Conservation (phyloP, 306 rosid species). For the Crotalaria pallida region DNA sequence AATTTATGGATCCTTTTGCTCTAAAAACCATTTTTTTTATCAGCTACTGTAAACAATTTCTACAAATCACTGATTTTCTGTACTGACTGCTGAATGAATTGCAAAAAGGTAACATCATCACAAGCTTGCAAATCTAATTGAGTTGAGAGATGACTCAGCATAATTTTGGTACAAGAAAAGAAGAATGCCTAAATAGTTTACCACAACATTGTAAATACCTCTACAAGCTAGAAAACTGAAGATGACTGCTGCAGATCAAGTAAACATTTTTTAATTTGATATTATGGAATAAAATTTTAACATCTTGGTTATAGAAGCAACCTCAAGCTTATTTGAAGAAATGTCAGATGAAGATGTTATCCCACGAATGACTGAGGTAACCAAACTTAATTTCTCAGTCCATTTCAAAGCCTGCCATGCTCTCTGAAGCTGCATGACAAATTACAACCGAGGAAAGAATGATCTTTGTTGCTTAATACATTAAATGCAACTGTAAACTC, state of each 20-base stretch:
- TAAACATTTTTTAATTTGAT: not conserved
- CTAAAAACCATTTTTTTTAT: not conserved
- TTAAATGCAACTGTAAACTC: not conserved
- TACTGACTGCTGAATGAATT: not conserved
- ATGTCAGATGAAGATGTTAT: slow-evolving; percentile 57
- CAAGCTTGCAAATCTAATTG: not conserved
- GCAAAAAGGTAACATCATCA: not conserved
- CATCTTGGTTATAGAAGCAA: slow-evolving; percentile 26
- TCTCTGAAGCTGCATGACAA: slow-evolving; percentile 74
- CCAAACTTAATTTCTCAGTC: slow-evolving; percentile 64
- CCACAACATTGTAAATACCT: not conserved
- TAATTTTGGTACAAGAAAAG: not conserved
- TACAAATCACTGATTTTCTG: not conserved
- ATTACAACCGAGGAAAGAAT: not conserved
- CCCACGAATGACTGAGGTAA: slow-evolving; percentile 58
- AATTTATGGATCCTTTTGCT: not conserved
- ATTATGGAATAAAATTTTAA: not conserved
- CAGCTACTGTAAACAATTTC: not conserved
- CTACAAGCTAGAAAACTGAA: not conserved
- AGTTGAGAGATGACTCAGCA: not conserved
- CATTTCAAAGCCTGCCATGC: slow-evolving; percentile 81
- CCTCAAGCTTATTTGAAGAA: slow-evolving; percentile 53
- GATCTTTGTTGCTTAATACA: not conserved
- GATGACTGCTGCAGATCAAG: not conserved
- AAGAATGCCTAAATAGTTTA: not conserved